Conservation (phyloP, 176 grass and related monocot genomes). For the Eragrostis nindensis region DNA sequence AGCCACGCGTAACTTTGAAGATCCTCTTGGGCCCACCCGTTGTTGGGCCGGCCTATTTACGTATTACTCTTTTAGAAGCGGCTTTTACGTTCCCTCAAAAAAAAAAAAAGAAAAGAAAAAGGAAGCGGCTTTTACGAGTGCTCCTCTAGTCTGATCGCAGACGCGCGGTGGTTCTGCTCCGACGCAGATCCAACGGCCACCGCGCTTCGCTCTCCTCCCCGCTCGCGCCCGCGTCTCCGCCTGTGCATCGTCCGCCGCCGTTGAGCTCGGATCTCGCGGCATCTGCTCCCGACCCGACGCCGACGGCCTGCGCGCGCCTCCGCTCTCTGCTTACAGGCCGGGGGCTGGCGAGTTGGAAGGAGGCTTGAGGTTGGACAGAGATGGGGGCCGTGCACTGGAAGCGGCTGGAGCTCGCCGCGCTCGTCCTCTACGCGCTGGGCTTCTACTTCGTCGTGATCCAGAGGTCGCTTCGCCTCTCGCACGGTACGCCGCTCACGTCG, state of each 20-base stretch:
- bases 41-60: no score
- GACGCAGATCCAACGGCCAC: conserved; percentile 29
- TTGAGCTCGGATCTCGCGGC: not conserved
- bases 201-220: not conserved
- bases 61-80: not conserved
- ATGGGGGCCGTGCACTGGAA: conserved; percentile 52
- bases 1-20: no score
- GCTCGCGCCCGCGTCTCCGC: not conserved
- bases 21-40: not conserved
- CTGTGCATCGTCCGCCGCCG: not conserved
- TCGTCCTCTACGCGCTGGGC: conserved; percentile 61
- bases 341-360: not conserved
- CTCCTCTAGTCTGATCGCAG: not conserved
- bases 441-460: conserved; percentile 64
- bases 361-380: not conserved
- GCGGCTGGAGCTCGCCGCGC: conserved; percentile 57
- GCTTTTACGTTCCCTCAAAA: no score
- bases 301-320: not conserved
- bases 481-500: conserved; percentile 27
- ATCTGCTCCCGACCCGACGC: not conserved
- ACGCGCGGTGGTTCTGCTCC: not conserved
- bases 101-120: no score
- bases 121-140: no score
- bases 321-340: not conserved
- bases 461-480: conserved; percentile 70